phyloP scores from a whole-genome alignment of 163 green algal species.

The Chlorella variabilis region DNA sequence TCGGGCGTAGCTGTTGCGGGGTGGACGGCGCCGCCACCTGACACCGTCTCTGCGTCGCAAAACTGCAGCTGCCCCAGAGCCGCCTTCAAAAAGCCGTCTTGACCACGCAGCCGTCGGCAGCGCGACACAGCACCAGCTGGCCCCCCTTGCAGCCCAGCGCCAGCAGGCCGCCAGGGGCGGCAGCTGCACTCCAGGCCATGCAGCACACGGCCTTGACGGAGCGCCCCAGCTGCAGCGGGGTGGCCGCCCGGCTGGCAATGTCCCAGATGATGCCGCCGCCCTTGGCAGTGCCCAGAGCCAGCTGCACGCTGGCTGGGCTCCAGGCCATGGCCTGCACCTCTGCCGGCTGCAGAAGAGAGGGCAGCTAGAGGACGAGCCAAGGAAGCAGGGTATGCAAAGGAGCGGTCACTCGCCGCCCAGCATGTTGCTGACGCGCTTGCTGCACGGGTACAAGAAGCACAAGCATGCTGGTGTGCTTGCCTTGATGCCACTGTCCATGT shows the following conservation, averaged over 20 bases:
- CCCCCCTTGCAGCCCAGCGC: constrained; percentile 29
- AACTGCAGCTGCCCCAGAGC: constrained; percentile 27
- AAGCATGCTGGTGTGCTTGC: no score
- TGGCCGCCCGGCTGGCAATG: not conserved
- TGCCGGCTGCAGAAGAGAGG: not conserved
- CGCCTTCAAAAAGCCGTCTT: not conserved
- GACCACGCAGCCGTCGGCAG: not conserved
- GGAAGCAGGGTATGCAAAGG: not conserved
- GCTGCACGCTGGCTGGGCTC: not conserved
- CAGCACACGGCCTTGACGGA: constrained; percentile 17
- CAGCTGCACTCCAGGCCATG: not conserved
- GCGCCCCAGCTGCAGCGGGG: constrained; percentile 6
- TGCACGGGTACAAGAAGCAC: no score
- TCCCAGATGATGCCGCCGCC: constrained; percentile 12
- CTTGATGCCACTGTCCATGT: constrained; percentile 75
- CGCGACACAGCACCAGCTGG: constrained; percentile 23
- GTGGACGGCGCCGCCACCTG: no score
- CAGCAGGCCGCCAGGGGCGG: constrained; percentile 12
- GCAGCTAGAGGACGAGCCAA: no score
- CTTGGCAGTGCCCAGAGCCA: constrained; percentile 24
- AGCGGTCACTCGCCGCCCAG: no score
- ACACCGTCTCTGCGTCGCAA: not conserved
- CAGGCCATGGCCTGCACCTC: constrained; percentile 14
- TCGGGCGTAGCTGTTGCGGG: no score
- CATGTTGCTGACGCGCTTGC: not conserved